Conservation (phyloP, 2,329 filamentous ascomycete species). For the Scolecobasidium constrictum region DNA sequence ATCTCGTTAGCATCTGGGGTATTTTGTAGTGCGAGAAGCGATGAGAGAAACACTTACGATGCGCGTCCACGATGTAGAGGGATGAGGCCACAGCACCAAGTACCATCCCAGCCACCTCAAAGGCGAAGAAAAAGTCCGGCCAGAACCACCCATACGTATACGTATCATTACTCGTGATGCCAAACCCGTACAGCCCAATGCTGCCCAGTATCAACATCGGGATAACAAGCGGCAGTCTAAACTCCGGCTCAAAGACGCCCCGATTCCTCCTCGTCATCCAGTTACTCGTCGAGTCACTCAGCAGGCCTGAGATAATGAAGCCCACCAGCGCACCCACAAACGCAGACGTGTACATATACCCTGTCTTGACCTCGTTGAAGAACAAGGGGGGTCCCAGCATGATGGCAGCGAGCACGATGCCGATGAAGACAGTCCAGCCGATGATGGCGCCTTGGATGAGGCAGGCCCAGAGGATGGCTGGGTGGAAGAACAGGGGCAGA, state of each 20-base stretch:
- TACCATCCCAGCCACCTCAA: slow-evolving; percentile 84
- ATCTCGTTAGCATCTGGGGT: too few relatives aligned
- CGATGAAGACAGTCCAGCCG: slow-evolving; percentile 92
- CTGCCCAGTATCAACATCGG: slow-evolving; percentile 71
- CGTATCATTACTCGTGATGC: slow-evolving; percentile 54
- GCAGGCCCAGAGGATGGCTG: slow-evolving; percentile 70
- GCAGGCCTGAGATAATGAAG: slow-evolving; percentile 60
- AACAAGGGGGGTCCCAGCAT: slow-evolving; percentile 68
- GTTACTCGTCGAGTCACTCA: slow-evolving; percentile 63
- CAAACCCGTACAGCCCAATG: slow-evolving; percentile 76
- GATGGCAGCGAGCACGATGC: slow-evolving; percentile 67
- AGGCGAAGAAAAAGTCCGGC: slow-evolving; percentile 70
- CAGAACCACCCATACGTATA: slow-evolving; percentile 58
- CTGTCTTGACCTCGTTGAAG: slow-evolving; percentile 68
- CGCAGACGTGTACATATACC: slow-evolving; percentile 76
- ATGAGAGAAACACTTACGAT: slow-evolving; percentile 48
- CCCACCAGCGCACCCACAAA: slow-evolving; percentile 75
- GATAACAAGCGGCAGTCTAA: slow-evolving; percentile 70
- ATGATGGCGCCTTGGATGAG: slow-evolving; percentile 84
- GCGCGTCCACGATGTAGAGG: slow-evolving; percentile 85
- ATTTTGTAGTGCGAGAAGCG: slow-evolving; percentile 12
- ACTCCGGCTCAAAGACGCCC: slow-evolving; percentile 86
- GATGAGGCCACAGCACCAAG: slow-evolving; percentile 78
- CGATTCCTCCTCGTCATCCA: slow-evolving; percentile 62
- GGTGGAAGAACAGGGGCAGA: slow-evolving; percentile 73